Evolutionary conservation across 148 eudicot genomes (phyloP), one percentile per base, ranked within the genome.

Genomic region (Fagopyrum homotropicum): DNA sequence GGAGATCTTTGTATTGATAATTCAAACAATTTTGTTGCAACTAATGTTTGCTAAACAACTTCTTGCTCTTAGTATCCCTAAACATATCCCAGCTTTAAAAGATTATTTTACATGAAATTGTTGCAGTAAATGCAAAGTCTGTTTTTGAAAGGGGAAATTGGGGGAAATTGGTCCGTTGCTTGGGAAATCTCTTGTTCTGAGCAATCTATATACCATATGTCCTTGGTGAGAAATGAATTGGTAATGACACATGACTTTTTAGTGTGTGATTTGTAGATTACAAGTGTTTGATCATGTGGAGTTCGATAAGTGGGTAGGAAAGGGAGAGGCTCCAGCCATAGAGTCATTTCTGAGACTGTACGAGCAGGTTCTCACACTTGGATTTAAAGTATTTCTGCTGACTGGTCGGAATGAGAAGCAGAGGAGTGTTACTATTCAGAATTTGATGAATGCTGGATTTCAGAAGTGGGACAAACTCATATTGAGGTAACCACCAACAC

Each of bases 291-390:
- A 94, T 76, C 68, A 75, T 50, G 76, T 64, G 75, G 87, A 82
- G 82, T 94, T 94, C 73, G 88, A 86, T 74, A 90, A 87, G 70
- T 94, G 98, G 98, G 97, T 90, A 46, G 91, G 83, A 29, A 83
- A 83, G 77, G 98, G 80, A 45, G 69, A 71, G 75, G 98, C 93
- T 64, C 89, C 83, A 44, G 86, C 89, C 6, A 81, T 94, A 29
- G 79, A 81, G 43, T 49, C 97, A 6, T 87, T 90, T 76, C 83
- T 89, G 86, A 85, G 82, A 85, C 93, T 94, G 35, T 94, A 94
- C 76, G 88, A 90, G 26, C 93, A 88, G 79, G 84, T 94, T 72
- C 63, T 84, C 77, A 82, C 76, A 26, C 74, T 89, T 73, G 96
- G 98, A 26, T 87, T 89, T 78, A 94, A 87, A 79, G 85, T 91